These are phyloP conservation scores for Pythium aristosporum DNA, from an alignment of 352 stramenopile genomes.

Conservation along the genomic window DNA sequence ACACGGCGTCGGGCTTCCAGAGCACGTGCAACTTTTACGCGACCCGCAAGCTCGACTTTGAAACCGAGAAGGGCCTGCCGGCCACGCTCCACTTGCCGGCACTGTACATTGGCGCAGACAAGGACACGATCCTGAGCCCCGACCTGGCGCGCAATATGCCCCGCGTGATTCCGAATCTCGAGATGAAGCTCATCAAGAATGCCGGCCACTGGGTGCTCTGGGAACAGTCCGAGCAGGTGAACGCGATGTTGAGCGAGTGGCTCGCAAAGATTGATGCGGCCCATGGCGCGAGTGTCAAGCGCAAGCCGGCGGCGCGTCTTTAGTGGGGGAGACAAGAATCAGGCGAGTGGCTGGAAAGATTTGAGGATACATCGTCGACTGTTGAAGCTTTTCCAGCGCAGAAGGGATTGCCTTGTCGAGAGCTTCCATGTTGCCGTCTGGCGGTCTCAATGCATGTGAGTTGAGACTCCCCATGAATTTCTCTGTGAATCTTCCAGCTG, in stretches of 20 bases:
- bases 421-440: no score
- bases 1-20: constrained; percentile 52
- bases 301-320: not conserved
- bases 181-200: constrained; percentile 50
- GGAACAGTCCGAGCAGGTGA: constrained; percentile 51
- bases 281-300: constrained; percentile 4
- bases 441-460: no score
- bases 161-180: constrained; percentile 45
- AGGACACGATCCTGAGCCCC: constrained; percentile 56
- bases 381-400: no score
- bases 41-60: constrained; percentile 60
- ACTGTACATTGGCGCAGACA: constrained; percentile 60
- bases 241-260: constrained; percentile 34
- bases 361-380: not conserved
- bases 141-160: constrained; percentile 61
- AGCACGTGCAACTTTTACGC: constrained; percentile 59
- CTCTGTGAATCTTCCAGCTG: no score
- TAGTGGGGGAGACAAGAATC: not conserved
- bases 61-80: constrained; percentile 35
- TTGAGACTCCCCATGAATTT: no score
- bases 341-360: not conserved
- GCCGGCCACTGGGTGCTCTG: constrained; percentile 66
- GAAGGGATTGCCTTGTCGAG: no score
- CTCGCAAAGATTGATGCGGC: constrained; percentile 32
- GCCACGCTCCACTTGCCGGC: constrained; percentile 41